Evolutionary conservation across 306 rosid genomes (phyloP), one percentile per base, ranked within the genome.

Genomic region (Castanea mollissima): DNA sequence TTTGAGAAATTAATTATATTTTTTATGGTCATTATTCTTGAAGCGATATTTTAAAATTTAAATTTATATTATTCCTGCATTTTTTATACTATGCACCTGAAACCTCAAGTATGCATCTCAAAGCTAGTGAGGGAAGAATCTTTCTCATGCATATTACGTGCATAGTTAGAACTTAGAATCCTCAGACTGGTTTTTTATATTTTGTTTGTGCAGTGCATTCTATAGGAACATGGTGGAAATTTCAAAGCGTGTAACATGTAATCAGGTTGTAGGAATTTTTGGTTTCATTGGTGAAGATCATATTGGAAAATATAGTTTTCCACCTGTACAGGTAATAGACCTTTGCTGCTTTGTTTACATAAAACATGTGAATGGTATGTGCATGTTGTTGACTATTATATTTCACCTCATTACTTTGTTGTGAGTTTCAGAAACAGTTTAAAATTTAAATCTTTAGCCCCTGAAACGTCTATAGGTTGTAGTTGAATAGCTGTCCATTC

Each of bases 211-310:
- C 89, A 91, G 99, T 71, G 90, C 90, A 29, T 96, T 93, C 86
- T 93, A 96, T 85, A 85, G 84, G 80, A 96, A 96, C 81, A 90
- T 96, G 97, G 89, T 87, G 71, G 80, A 83, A 80, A 89, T 93
- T 68, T 91, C 88, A 70, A 91, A 88, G 84, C 90, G 97, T 67
- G 99, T 96, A 65, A 96, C 98, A 2, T 90, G 89, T 84, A 96
- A 96, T 87, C 92, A 90, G 92, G 97, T 88, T 74, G 96, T 91
- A 12, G 99, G 98, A 57, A 96, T 90, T 55, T 96, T 96, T 80
- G 98, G 99, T 79, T 96, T 96, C 80, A 83, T 85, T 0, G 91
- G 97, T 25, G 99, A 96, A 86, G 98, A 96, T 89, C 93, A 96
- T 71, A 91, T 96, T 74, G 99, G 97, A 69, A 96, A 96, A 91